A percentile compares a stretch with the other conserved stretches of the same genome.
Evolutionary conservation across 352 stramenopile genomes (phyloP).

Genomic region (Saprolegnia parasitica): DNA sequence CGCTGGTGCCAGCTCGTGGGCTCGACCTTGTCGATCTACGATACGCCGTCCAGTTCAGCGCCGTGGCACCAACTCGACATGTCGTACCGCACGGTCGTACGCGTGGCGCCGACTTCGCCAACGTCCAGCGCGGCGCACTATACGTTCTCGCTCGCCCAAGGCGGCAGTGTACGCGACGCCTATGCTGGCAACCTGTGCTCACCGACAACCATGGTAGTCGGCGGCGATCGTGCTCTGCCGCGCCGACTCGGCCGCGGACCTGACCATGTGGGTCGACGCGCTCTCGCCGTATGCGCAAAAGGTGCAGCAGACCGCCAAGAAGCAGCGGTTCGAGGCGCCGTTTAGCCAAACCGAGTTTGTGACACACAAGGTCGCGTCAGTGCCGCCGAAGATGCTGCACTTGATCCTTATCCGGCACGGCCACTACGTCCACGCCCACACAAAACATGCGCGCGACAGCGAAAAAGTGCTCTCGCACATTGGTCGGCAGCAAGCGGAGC

Average conservation of each 20-base stretch:
- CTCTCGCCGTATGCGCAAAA: constrained; percentile 15
- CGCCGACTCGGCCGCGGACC: not conserved
- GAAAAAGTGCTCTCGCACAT: constrained; percentile 79
- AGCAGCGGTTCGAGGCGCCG: constrained; percentile 6
- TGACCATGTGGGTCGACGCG: constrained; percentile 4
- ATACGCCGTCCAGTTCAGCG: not conserved
- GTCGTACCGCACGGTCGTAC: not conserved
- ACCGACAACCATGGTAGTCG: not conserved
- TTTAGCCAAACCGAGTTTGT: constrained; percentile 3
- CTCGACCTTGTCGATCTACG: constrained; percentile 21
- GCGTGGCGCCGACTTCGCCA: not conserved
- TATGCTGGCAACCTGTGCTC: not conserved
- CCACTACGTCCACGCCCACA: constrained; percentile 77
- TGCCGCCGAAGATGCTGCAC: constrained; percentile 58
- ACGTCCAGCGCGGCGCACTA: not conserved
- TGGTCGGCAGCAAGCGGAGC: constrained; percentile 59
- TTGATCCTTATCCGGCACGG: constrained; percentile 73
- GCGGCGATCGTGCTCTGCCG: not conserved
- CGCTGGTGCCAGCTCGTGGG: constrained; percentile 13
- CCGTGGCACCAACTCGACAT: constrained; percentile 3
- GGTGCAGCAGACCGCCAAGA: constrained; percentile 6
- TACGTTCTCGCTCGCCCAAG: constrained; percentile 1
- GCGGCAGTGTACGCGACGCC: not conserved
- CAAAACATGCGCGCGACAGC: constrained; percentile 47
- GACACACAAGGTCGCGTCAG: constrained; percentile 28